phyloP scores from a whole-genome alignment of 139 green algal genomes.

The Raphidocelis subcapitata region DNA sequence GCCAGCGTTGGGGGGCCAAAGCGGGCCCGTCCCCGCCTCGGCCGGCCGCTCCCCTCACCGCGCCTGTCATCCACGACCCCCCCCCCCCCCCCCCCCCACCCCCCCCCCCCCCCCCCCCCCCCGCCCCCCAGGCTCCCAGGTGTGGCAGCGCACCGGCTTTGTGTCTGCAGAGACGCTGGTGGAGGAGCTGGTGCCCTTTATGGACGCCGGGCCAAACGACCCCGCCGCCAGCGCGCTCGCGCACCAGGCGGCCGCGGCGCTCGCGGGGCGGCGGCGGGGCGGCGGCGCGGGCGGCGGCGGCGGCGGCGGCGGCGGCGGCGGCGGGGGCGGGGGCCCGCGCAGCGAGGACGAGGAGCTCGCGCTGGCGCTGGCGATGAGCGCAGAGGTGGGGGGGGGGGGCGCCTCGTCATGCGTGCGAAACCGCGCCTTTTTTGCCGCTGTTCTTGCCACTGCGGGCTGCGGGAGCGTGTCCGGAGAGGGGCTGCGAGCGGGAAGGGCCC shows the following conservation, averaged over 20 bases:
- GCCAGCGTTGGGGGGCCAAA: too few relatives aligned
- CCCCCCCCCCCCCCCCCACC: too few relatives aligned
- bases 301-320: constrained; percentile 25
- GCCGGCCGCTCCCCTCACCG: too few relatives aligned
- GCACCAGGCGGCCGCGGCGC: constrained; percentile 4
- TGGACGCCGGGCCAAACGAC: constrained; percentile 68
- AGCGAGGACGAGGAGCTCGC: constrained; percentile 72
- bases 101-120: too few relatives aligned
- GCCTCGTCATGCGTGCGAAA: too few relatives aligned
- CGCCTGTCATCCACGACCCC: too few relatives aligned
- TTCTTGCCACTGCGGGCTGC: too few relatives aligned
- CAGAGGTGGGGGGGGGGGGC: constrained; percentile 45
- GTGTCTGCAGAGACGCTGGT: constrained; percentile 69
- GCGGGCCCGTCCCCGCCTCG: too few relatives aligned
- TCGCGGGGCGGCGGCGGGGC: constrained; percentile 27
- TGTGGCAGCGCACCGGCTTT: constrained; percentile 67
- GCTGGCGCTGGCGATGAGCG: constrained; percentile 60
- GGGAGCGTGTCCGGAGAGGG: too few relatives aligned
- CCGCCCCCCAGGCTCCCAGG: constrained; percentile 47
- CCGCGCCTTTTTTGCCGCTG: too few relatives aligned
- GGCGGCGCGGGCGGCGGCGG: constrained; percentile 10
- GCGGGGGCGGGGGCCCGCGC: constrained; percentile 5
- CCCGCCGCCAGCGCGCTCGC: constrained; percentile 46
- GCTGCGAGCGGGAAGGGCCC: too few relatives aligned
- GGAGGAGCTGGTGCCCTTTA: constrained; percentile 83